These are phyloP conservation scores for Saccharomyces hybrid DNA, from an alignment of 1,139 yeast species.

Conservation along the genomic window DNA sequence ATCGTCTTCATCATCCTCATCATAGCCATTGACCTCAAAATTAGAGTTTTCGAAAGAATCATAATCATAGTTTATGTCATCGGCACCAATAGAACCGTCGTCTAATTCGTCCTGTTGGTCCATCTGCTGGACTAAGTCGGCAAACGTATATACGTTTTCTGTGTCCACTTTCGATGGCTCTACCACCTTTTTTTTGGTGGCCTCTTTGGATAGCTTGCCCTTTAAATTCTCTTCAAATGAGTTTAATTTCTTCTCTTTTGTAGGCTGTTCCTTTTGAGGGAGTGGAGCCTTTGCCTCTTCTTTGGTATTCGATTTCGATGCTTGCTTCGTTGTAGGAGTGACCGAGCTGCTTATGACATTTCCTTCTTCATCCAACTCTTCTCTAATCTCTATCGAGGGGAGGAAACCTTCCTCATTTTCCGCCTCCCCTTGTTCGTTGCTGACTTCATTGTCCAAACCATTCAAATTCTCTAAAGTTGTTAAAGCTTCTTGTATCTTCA, in stretches of 20 bases:
- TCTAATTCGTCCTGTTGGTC: conserved; percentile 34
- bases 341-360: conserved; percentile 46
- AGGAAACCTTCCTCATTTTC: conserved; percentile 34
- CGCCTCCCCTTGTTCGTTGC: conserved; percentile 5
- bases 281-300: background rate
- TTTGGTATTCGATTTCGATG: background rate
- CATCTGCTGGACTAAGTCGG: conserved; percentile 27
- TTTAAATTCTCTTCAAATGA: conserved; percentile 16
- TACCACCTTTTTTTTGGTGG: background rate
- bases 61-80: conserved; percentile 32
- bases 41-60: conserved; percentile 35
- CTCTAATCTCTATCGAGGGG: conserved; percentile 76
- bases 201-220: conserved; percentile 11
- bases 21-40: conserved; percentile 34
- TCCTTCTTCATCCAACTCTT: conserved; percentile 77
- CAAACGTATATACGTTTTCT: conserved; percentile 41
- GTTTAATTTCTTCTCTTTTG: background rate
- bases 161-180: conserved; percentile 32
- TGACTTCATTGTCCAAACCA: conserved; percentile 8
- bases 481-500: conserved; percentile 42
- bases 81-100: conserved; percentile 38
- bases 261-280: conserved; percentile 2
- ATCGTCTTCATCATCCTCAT: conserved; percentile 15
- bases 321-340: conserved; percentile 26
- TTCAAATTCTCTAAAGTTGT: conserved; percentile 32